Conservation (phyloP, 2,329 filamentous ascomycete genomes). For the Cladobotryum protrusum region DNA sequence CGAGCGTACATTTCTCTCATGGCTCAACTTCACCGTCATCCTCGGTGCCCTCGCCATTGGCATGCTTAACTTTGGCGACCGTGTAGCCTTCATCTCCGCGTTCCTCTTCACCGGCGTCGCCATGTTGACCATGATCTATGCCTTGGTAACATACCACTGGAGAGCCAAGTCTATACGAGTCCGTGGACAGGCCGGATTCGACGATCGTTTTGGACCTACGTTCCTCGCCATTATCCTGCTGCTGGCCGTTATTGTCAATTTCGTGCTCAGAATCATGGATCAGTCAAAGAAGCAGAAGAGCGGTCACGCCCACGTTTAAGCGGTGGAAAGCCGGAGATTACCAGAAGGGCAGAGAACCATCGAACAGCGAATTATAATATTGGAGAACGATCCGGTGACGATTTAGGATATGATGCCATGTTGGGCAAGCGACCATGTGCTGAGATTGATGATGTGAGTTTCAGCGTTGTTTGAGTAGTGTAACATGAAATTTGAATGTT, state of each 20-base stretch:
- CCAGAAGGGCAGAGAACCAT: not conserved
- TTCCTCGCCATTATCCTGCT: conserved; percentile 81
- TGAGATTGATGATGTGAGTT: not conserved
- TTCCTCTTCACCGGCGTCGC: conserved; percentile 91
- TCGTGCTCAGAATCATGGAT: conserved; percentile 66
- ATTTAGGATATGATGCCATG: too few relatives aligned
- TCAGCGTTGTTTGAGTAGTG: conserved; percentile 7
- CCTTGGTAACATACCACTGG: conserved; percentile 94
- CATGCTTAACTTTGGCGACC: conserved; percentile 96
- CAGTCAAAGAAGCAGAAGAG: conserved; percentile 34
- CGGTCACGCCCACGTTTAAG: conserved; percentile 13
- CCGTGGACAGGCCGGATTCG: conserved; percentile 90
- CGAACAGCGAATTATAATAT: not conserved
- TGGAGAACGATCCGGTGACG: too few relatives aligned
- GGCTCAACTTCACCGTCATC: conserved; percentile 99
- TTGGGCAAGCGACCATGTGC: too few relatives aligned
- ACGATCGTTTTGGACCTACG: conserved; percentile 91
- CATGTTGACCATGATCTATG: conserved; percentile 93
- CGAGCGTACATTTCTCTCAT: conserved; percentile 97
- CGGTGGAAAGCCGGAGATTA: too few relatives aligned
- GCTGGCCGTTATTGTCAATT: conserved; percentile 91
- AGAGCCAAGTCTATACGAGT: conserved; percentile 85
- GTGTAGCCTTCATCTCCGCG: conserved; percentile 86
- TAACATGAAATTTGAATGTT: conserved; percentile 6
- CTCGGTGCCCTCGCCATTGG: conserved; percentile 93